Conservation (phyloP, 129 eudicot genomes). For the Artemisia argyi region DNA sequence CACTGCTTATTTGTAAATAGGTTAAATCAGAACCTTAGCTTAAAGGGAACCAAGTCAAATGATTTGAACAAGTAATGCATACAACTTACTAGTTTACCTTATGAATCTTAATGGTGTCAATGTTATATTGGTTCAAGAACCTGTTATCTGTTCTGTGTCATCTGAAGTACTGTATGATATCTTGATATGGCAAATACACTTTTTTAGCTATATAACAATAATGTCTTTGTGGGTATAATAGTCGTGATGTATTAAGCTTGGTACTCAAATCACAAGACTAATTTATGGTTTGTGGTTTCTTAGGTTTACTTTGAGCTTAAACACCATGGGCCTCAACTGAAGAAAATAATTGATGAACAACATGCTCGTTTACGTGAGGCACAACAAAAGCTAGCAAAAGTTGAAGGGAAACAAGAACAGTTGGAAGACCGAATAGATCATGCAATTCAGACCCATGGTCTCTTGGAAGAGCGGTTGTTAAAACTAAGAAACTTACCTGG, state of each 20-base stretch:
- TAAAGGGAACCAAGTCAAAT: not conserved
- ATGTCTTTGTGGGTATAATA: not conserved
- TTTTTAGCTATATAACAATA: not conserved
- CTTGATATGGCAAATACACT: slow-evolving; percentile 13
- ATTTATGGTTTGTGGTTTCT: slow-evolving; percentile 13
- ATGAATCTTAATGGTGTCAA: not conserved
- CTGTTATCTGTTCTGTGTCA: not conserved
- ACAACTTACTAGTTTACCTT: not conserved
- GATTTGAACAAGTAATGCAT: not conserved
- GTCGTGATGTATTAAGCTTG: slow-evolving; percentile 8
- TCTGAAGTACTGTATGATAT: slow-evolving; percentile 9
- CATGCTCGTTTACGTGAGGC: slow-evolving; percentile 62
- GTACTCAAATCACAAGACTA: not conserved
- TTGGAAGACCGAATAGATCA: slow-evolving; percentile 50
- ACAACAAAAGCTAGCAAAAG: slow-evolving; percentile 61
- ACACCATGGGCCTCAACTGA: slow-evolving; percentile 87
- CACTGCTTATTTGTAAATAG: not conserved
- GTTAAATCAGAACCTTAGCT: not conserved
- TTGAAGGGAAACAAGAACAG: slow-evolving; percentile 66
- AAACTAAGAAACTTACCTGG: slow-evolving; percentile 66
- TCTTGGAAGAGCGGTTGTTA: slow-evolving; percentile 63
- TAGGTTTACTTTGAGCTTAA: slow-evolving; percentile 93
- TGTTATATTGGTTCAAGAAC: slow-evolving; percentile 15
- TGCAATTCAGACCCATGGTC: slow-evolving; percentile 50
- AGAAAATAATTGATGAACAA: slow-evolving; percentile 68